Evolutionary conservation across 768 basidiomycete species (phyloP).

Genomic region (Mycena floridula): DNA sequence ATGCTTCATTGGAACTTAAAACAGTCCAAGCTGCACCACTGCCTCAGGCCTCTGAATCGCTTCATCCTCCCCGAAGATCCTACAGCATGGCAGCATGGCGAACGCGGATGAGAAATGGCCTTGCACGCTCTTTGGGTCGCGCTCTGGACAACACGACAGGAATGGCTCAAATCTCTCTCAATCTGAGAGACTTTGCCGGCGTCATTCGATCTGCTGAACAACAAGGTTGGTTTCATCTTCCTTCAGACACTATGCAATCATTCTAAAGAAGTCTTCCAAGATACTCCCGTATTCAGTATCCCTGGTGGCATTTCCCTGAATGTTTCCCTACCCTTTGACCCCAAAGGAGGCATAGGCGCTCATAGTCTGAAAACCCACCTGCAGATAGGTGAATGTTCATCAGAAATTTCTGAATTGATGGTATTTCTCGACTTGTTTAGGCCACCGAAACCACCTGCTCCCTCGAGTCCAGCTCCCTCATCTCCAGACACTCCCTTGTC

Average conservation of each 20-base stretch:
- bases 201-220: conserved; percentile 29
- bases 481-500: conserved; percentile 18
- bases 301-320: no score
- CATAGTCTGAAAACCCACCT: conserved; percentile 17
- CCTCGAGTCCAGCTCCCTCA: conserved; percentile 14
- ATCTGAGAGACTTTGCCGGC: conserved; percentile 40
- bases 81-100: conserved; percentile 62
- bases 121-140: conserved; percentile 60
- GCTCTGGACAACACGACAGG: conserved; percentile 64
- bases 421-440: conserved; percentile 11
- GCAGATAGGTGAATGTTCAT: not conserved
- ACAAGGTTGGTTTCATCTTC: not conserved
- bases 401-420: conserved; percentile 34
- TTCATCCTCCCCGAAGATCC: conserved; percentile 19
- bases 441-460: conserved; percentile 1
- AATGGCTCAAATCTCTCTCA: conserved; percentile 44
- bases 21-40: no score
- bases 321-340: no score
- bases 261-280: no score
- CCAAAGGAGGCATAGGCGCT: conserved; percentile 43
- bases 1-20: conserved; percentile 51
- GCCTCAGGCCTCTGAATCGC: no score
- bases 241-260: no score
- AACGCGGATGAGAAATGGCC: conserved; percentile 50
- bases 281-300: no score